A percentile compares a stretch with the other conserved stretches of the same genome.
phyloP scores from a whole-genome alignment of 1,284 basidiomycete genomes.

The Meripilus lineatus region DNA sequence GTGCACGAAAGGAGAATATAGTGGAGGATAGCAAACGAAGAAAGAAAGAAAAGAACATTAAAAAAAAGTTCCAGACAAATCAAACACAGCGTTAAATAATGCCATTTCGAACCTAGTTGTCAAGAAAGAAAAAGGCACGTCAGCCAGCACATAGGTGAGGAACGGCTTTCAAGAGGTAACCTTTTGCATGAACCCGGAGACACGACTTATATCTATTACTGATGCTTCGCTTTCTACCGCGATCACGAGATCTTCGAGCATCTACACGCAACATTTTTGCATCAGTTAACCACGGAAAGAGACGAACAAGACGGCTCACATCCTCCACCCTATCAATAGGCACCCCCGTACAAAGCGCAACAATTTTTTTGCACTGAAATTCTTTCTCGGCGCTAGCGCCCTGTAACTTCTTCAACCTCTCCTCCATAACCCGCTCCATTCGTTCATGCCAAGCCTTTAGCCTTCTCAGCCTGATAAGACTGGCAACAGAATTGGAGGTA shows the following conservation, averaged over 20 bases:
- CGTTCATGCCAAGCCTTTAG: constrained; percentile 80
- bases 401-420: constrained; percentile 65
- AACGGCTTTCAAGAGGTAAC: constrained; percentile 34
- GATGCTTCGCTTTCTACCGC: constrained; percentile 89
- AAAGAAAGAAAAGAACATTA: background rate
- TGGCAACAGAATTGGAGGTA: constrained; percentile 47
- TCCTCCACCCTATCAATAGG: constrained; percentile 86
- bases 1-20: too few relatives aligned
- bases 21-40: background rate
- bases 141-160: background rate
- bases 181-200: constrained; percentile 89
- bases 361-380: constrained; percentile 86
- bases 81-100: constrained; percentile 7
- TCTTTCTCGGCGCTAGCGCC: constrained; percentile 83
- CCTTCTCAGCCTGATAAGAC: constrained; percentile 67
- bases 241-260: constrained; percentile 83
- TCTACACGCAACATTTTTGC: constrained; percentile 38
- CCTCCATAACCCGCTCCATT: constrained; percentile 70
- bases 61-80: constrained; percentile 1
- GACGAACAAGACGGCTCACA: constrained; percentile 45
- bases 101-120: constrained; percentile 13
- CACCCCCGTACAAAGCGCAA: constrained; percentile 86
- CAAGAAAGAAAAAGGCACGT: background rate
- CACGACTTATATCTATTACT: constrained; percentile 78
- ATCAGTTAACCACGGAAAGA: background rate